Evolutionary conservation across 495 filamentous ascomycete genomes (phyloP), one percentile per base, ranked within the genome.

Genomic region (Xylaria sp.): DNA sequence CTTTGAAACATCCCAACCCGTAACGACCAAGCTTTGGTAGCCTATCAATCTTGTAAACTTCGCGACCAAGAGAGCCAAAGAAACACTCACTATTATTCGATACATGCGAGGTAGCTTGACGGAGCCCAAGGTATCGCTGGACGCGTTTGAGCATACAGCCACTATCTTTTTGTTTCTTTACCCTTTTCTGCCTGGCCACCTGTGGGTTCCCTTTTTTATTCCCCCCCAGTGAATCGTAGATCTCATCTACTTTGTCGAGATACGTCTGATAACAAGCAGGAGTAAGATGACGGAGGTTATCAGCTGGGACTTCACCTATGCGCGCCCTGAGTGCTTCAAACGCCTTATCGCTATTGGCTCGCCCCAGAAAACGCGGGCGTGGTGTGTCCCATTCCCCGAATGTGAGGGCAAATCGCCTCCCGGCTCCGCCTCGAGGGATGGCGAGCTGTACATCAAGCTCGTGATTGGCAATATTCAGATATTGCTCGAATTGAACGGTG

Each of bases 51-150:
- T 59, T 24, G 29, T 44, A 67, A 37, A 5, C 52, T 44, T 46
- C 24, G n/a, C 9, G 37, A 17, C 26, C 33, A 31, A 44, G 21
- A 2, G 15, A 24, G 29, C 26, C 3, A 29, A 5, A 6, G 21
- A 44, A 1, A 26, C 26, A 71, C 69, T 61, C 24, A 71, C 69
- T 35, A 21, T 43, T 41, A 17, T 3, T 35, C 31, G 41, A 26
- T 19, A 26, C 53, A 73, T 71, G 12, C 11, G 63, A 77, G 65
- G 37, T 77, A 67, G 35, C 75, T 62, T 15, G 63, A n/a, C 88
- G 85, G 40, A 94, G 80, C 4, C 91, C 92, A 4, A 94, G 84
- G 76, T 93, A 93, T 48, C 88, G 84, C 77, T 94, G 91, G 8
- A 85, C 82, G 26, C 90, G 84, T 75, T 88, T 90, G 70, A 90